phyloP scores from a whole-genome alignment of 164 flowering plant genomes.

The Malania oleifera region DNA sequence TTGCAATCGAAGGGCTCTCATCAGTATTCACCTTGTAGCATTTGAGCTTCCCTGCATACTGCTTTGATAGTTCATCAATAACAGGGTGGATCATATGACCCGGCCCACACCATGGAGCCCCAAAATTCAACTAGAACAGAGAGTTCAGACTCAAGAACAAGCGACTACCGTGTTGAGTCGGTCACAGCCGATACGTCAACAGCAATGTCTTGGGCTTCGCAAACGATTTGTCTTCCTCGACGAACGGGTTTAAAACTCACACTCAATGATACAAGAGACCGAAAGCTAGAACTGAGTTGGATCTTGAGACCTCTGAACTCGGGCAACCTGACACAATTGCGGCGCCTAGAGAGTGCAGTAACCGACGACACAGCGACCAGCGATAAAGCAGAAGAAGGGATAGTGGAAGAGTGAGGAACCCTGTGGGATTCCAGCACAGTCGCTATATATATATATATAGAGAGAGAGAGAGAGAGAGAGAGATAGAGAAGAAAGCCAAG shows the following conservation, averaged over 20 bases:
- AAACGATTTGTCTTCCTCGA: constrained; percentile 38
- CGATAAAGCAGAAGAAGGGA: constrained; percentile 17
- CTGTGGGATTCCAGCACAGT: constrained; percentile 40
- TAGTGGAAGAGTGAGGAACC: constrained; percentile 33
- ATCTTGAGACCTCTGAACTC: constrained; percentile 45
- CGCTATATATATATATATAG: constrained; percentile 33
- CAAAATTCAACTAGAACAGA: constrained; percentile 88
- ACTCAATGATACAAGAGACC: constrained; percentile 18
- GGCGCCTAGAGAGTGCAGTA: constrained; percentile 12
- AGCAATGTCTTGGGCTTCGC: constrained; percentile 68
- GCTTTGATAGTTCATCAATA: constrained; percentile 57
- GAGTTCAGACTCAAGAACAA: constrained; percentile 46
- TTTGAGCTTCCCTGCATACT: constrained; percentile 72
- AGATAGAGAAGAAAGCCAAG: background rate
- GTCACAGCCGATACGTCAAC: constrained; percentile 51
- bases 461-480: background rate
- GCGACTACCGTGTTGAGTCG: constrained; percentile 64
- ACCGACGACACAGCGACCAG: constrained; percentile 20
- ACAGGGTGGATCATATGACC: constrained; percentile 87
- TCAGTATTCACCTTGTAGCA: constrained; percentile 84
- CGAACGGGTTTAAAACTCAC: constrained; percentile 9
- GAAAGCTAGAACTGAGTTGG: constrained; percentile 13
- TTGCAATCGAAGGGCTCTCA: constrained; percentile 59
- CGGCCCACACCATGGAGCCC: constrained; percentile 99
- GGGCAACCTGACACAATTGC: constrained; percentile 21